A percentile compares a stretch with the other conserved stretches of the same genome.
Evolutionary conservation across 805 yeast species (phyloP).

Genomic region (Lachancea fermentati): DNA sequence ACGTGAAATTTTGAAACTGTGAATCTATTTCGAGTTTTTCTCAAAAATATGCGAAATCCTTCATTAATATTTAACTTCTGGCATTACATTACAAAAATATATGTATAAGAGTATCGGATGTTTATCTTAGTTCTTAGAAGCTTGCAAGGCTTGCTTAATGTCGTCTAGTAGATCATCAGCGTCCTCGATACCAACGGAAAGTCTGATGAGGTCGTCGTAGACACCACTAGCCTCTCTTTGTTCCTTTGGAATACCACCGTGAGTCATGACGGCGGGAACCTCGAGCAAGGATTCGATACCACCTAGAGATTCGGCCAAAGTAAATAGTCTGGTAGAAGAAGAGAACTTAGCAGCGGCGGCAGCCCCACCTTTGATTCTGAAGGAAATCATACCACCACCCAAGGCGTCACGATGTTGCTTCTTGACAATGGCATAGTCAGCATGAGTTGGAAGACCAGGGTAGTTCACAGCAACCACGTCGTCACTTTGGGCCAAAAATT

Average conservation of each 20-base stretch:
- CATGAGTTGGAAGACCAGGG: constrained; percentile 72
- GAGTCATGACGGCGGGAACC: constrained; percentile 90
- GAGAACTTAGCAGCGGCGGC: constrained; percentile 70
- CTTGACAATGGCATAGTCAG: constrained; percentile 54
- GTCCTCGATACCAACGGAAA: constrained; percentile 85
- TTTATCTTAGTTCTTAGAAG: neutral
- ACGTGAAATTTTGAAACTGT: no score
- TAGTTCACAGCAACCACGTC: constrained; percentile 66
- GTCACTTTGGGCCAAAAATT: constrained; percentile 46
- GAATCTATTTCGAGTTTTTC: neutral
- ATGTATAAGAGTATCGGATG: neutral
- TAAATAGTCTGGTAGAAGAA: constrained; percentile 66
- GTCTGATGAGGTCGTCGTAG: constrained; percentile 72
- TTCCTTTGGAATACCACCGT: constrained; percentile 78
- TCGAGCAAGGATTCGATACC: constrained; percentile 83
- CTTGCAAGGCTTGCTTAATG: constrained; percentile 51
- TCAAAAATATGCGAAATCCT: neutral
- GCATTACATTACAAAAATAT: neutral
- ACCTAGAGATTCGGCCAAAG: constrained; percentile 86
- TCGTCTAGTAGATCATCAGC: constrained; percentile 69
- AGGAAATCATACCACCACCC: constrained; percentile 91
- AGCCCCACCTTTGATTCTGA: constrained; percentile 80
- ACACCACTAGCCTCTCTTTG: constrained; percentile 78
- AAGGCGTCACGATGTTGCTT: constrained; percentile 77
- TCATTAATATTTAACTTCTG: neutral